phyloP scores from a whole-genome alignment of 768 basidiomycete species.

The Suillus cothurnatus region DNA sequence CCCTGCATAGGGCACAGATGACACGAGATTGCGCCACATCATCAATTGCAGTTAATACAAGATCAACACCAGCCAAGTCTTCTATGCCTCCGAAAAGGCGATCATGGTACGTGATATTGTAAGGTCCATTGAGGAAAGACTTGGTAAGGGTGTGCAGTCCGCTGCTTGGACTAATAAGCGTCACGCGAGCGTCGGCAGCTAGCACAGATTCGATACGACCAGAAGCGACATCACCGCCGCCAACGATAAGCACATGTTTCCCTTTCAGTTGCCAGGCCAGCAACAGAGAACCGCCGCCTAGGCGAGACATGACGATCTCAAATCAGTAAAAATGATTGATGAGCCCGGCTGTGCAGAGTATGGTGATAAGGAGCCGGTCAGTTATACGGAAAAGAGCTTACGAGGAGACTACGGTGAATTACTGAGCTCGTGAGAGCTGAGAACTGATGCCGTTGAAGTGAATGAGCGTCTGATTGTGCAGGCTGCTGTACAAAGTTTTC shows the following conservation, averaged over 20 bases:
- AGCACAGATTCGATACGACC: constrained; percentile 87
- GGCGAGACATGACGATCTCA: not conserved
- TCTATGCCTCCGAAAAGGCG: constrained; percentile 62
- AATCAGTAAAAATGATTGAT: constrained; percentile 4
- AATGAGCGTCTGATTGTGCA: not conserved
- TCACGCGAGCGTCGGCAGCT: constrained; percentile 74
- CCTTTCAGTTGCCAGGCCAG: constrained; percentile 91
- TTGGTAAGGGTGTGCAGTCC: constrained; percentile 67
- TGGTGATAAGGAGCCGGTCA: not conserved
- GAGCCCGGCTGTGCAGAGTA: not conserved
- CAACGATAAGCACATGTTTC: constrained; percentile 87
- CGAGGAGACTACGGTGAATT: not conserved
- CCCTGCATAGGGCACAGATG: constrained; percentile 74
- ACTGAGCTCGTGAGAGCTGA: not conserved
- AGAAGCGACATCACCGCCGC: constrained; percentile 91
- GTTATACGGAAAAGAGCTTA: not conserved
- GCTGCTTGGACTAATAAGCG: constrained; percentile 69
- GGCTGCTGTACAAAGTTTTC: not conserved
- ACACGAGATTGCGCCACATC: constrained; percentile 68
- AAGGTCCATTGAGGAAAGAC: constrained; percentile 46
- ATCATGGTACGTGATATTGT: constrained; percentile 67
- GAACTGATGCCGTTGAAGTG: not conserved
- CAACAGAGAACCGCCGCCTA: constrained; percentile 74
- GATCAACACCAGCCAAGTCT: constrained; percentile 73
- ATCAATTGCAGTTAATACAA: constrained; percentile 95